Evolutionary conservation across 2,329 filamentous ascomycete species (phyloP).

Genomic region (Bipolaris oryzae): DNA sequence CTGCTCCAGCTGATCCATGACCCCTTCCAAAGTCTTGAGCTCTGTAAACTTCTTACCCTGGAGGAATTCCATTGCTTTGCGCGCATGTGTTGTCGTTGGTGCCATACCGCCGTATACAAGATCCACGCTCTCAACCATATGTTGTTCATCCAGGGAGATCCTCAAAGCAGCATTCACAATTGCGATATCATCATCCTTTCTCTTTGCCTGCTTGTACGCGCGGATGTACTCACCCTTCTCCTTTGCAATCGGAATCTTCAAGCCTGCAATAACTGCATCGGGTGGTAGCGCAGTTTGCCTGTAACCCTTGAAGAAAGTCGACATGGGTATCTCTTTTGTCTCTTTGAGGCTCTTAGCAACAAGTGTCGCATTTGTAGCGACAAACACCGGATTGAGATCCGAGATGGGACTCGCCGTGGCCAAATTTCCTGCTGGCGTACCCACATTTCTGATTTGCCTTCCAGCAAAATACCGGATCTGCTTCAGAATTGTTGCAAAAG

Average conservation of each 20-base stretch:
- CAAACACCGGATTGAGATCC: conserved; percentile 91
- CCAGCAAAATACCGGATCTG: conserved; percentile 95
- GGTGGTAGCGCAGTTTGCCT: conserved; percentile 78
- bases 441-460: conserved; percentile 95
- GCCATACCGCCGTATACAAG: conserved; percentile 97
- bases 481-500: conserved; percentile 90
- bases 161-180: conserved; percentile 90
- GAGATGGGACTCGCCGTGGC: conserved; percentile 96
- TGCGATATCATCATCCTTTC: conserved; percentile 97
- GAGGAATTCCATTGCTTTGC: conserved; percentile 75
- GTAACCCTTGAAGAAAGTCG: conserved; percentile 90
- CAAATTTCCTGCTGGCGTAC: conserved; percentile 91
- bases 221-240: conserved; percentile 82
- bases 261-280: conserved; percentile 82
- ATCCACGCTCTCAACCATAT: conserved; percentile 74
- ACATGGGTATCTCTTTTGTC: conserved; percentile 87
- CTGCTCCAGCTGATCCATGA: conserved; percentile 84
- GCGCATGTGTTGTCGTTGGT: conserved; percentile 85
- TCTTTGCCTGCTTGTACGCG: conserved; percentile 94
- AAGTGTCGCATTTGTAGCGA: conserved; percentile 81
- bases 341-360: conserved; percentile 77
- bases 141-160: conserved; percentile 70
- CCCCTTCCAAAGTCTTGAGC: conserved; percentile 81
- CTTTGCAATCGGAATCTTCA: conserved; percentile 80
- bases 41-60: conserved; percentile 80